Evolutionary conservation across 495 filamentous ascomycete genomes (phyloP).

Genomic region (Xanthoparmelia taractica): DNA sequence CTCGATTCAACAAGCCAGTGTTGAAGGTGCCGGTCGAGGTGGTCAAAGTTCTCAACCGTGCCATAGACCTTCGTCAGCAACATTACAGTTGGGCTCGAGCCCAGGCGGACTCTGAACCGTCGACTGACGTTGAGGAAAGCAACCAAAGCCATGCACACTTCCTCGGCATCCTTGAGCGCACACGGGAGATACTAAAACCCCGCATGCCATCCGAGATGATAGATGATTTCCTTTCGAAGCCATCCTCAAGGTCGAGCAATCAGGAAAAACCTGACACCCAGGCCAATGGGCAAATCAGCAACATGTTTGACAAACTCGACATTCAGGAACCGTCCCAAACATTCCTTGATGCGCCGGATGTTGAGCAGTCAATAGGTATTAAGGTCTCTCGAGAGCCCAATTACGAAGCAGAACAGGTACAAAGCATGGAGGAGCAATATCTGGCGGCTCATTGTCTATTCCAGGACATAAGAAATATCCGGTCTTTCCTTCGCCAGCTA

Average conservation of each 20-base stretch:
- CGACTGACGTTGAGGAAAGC: neutral
- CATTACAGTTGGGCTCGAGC: slow-evolving; percentile 17
- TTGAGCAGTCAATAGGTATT: slow-evolving; percentile 19
- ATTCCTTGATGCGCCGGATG: slow-evolving; percentile 31
- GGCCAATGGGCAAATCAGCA: slow-evolving; percentile 18
- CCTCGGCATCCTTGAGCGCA: slow-evolving; percentile 30
- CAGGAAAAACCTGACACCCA: neutral
- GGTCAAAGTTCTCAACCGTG: slow-evolving; percentile 10
- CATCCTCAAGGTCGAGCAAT: neutral
- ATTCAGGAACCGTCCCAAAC: slow-evolving; percentile 35
- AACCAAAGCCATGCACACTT: slow-evolving; percentile 34
- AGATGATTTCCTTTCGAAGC: neutral
- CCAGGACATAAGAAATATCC: slow-evolving; percentile 23
- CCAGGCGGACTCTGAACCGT: neutral
- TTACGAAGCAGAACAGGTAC: slow-evolving; percentile 33
- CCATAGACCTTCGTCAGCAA: slow-evolving; percentile 19
- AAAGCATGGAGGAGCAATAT: slow-evolving; percentile 26
- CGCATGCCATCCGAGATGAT: slow-evolving; percentile 15
- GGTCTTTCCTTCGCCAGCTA: slow-evolving; percentile 14
- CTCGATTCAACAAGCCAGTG: slow-evolving; percentile 18
- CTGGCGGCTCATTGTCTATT: slow-evolving; percentile 23
- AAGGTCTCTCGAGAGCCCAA: slow-evolving; percentile 3
- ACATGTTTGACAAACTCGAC: slow-evolving; percentile 29
- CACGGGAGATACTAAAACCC: slow-evolving; percentile 30
- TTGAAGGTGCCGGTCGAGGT: slow-evolving; percentile 24